A percentile compares a stretch with the other conserved stretches of the same genome.
These are phyloP conservation scores for Hanseniaspora meyeri DNA, from an alignment of 805 yeast species.

Conservation along the genomic window DNA sequence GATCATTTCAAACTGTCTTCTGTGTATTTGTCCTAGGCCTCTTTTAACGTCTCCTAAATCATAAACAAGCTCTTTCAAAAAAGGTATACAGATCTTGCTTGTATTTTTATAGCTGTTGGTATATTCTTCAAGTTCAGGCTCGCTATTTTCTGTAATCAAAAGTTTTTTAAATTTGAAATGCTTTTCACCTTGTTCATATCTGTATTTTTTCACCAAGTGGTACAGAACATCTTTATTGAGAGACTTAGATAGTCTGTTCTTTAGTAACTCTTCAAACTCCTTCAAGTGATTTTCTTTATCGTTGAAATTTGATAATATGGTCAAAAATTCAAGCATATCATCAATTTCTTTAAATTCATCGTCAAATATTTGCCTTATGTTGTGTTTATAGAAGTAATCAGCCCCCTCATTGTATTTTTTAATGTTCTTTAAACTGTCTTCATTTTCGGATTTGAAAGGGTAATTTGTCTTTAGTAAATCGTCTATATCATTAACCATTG, in stretches of 20 bases:
- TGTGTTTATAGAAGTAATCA: background rate
- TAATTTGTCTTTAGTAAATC: background rate
- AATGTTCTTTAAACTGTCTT: background rate
- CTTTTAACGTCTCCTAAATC: background rate
- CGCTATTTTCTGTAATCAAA: slow-evolving; percentile 6
- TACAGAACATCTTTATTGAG: slow-evolving; percentile 38
- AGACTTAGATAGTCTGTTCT: background rate
- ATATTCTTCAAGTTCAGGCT: background rate
- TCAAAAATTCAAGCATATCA: slow-evolving; percentile 7
- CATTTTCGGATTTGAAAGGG: background rate
- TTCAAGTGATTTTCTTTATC: slow-evolving; percentile 5
- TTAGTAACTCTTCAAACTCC: background rate
- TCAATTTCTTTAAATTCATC: background rate
- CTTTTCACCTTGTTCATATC: slow-evolving; percentile 71
- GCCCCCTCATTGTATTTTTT: background rate
- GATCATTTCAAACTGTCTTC: slow-evolving; percentile 2
- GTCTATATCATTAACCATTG: slow-evolving; percentile 5
- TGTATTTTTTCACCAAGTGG: slow-evolving; percentile 60
- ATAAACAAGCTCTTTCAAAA: background rate
- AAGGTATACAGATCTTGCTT: slow-evolving; percentile 3
- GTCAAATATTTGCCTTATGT: slow-evolving; percentile 6
- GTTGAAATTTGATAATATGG: slow-evolving; percentile 10
- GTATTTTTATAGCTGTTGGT: background rate
- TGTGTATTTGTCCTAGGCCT: background rate
- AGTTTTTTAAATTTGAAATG: slow-evolving; percentile 39